These are phyloP conservation scores for Castanea sativa DNA, from an alignment of 306 rosid genomes.

Conservation along the genomic window DNA sequence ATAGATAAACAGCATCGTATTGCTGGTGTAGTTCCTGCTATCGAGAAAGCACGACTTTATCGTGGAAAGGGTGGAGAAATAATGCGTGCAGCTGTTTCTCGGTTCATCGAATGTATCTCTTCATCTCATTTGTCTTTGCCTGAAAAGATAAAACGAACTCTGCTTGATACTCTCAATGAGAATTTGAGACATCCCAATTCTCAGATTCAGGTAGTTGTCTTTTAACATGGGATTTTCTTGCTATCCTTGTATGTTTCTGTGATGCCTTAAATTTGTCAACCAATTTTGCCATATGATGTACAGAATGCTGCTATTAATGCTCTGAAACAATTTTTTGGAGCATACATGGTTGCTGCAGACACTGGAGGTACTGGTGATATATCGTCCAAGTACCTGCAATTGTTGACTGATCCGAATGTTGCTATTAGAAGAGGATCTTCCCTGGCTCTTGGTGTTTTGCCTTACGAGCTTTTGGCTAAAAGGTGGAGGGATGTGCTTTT, in stretches of 20 bases:
- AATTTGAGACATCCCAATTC: conserved; percentile 96
- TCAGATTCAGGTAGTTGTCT: conserved; percentile 79
- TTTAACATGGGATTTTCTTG: conserved; percentile 7
- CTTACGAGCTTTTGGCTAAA: conserved; percentile 54
- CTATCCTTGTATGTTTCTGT: conserved; percentile 4
- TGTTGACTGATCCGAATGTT: conserved; percentile 80
- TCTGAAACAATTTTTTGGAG: conserved; percentile 63
- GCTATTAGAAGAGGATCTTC: conserved; percentile 96
- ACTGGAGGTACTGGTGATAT: conserved; percentile 46
- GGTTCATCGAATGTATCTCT: conserved; percentile 79
- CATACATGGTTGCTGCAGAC: conserved; percentile 54
- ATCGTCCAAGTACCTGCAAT: conserved; percentile 60
- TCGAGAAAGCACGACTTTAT: conserved; percentile 90
- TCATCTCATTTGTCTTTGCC: conserved; percentile 48
- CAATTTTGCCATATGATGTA: conserved; percentile 20
- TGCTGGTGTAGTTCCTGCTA: conserved; percentile 78
- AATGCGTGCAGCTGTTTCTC: conserved; percentile 95
- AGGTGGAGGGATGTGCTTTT: conserved; percentile 81
- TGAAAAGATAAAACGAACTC: conserved; percentile 63
- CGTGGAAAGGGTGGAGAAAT: conserved; percentile 99
- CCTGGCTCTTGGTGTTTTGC: conserved; percentile 78
- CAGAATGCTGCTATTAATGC: conserved; percentile 85
- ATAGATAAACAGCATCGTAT: conserved; percentile 71
- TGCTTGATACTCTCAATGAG: conserved; percentile 82
- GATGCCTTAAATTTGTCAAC: conserved; percentile 17